Conservation (phyloP, 1,139 yeast genomes). For the Hyphopichia fennica region DNA sequence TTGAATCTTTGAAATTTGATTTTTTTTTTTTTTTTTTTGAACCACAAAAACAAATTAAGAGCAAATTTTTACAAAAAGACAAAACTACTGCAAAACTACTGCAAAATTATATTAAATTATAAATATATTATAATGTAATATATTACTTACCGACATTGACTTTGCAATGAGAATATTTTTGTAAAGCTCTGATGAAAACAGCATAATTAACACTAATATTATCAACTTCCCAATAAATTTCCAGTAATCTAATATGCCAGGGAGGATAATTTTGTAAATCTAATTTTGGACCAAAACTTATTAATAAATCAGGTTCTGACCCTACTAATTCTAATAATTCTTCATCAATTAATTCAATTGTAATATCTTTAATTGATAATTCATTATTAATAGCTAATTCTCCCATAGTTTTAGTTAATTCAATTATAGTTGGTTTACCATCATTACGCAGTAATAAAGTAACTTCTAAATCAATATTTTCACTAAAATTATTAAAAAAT, state of each 20-base stretch:
- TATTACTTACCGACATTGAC: slow-evolving; percentile 77
- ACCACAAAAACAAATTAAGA: too few relatives aligned
- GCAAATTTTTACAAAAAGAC: background rate
- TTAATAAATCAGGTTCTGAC: slow-evolving; percentile 83
- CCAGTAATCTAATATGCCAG: slow-evolving; percentile 92
- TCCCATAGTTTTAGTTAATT: slow-evolving; percentile 82
- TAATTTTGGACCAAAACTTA: slow-evolving; percentile 80
- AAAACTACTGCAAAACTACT: too few relatives aligned
- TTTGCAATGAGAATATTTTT: slow-evolving; percentile 75
- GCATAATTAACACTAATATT: slow-evolving; percentile 78
- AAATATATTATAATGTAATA: too few relatives aligned
- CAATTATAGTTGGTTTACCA: slow-evolving; percentile 89
- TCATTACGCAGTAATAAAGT: slow-evolving; percentile 71
- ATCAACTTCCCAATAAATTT: slow-evolving; percentile 88
- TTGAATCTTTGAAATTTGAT: too few relatives aligned
- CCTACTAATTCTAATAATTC: slow-evolving; percentile 79
- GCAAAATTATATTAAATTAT: too few relatives aligned
- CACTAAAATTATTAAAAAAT: slow-evolving; percentile 34
- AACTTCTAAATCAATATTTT: slow-evolving; percentile 51
- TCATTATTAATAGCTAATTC: slow-evolving; percentile 67
- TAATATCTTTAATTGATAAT: slow-evolving; percentile 65
- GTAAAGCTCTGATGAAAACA: slow-evolving; percentile 81
- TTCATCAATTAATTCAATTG: slow-evolving; percentile 70
- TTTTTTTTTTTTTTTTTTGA: too few relatives aligned
- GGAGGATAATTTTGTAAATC: slow-evolving; percentile 97